Percentiles rank a stretch among this genome's conserved stretches.
These are phyloP conservation scores for Talaromyces sp. DNA, from an alignment of 2,329 filamentous ascomycete genomes.

Conservation along the genomic window DNA sequence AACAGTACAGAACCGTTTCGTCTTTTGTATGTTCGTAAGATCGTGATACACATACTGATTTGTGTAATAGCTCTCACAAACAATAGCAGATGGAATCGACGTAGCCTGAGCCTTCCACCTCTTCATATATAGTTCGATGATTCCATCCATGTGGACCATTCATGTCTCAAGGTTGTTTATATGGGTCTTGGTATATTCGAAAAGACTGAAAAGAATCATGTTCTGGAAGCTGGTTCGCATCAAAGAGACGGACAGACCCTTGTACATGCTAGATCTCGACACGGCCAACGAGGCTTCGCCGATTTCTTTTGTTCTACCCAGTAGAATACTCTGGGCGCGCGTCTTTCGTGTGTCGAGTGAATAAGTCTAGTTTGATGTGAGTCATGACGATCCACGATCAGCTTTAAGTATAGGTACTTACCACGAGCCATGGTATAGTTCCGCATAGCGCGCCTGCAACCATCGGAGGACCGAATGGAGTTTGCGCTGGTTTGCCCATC, in stretches of 20 bases:
- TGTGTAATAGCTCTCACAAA: background rate
- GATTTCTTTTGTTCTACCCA: slow-evolving; percentile 42
- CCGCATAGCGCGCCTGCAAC: slow-evolving; percentile 47
- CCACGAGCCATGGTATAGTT: slow-evolving; percentile 47
- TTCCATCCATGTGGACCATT: background rate
- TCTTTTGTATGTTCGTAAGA: slow-evolving; percentile 4
- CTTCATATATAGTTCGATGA: background rate
- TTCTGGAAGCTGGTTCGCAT: slow-evolving; percentile 47
- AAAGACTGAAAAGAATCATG: slow-evolving; percentile 48
- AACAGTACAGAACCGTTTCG: slow-evolving; percentile 6
- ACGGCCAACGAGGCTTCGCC: slow-evolving; percentile 40
- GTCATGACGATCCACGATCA: background rate
- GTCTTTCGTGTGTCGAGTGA: slow-evolving; percentile 49
- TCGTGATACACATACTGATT: slow-evolving; percentile 11
- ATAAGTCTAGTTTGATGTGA: slow-evolving; percentile 39
- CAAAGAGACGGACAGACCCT: slow-evolving; percentile 48
- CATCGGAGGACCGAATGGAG: slow-evolving; percentile 43
- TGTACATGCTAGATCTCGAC: slow-evolving; percentile 46
- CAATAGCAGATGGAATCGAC: slow-evolving; percentile 2
- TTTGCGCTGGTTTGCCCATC: slow-evolving; percentile 39
- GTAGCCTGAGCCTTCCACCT: background rate
- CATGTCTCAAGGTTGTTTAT: slow-evolving; percentile 41
- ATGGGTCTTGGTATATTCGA: slow-evolving; percentile 45
- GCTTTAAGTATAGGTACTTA: slow-evolving; percentile 26
- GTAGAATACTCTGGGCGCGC: slow-evolving; percentile 47